Percentiles rank a stretch among this genome's conserved stretches.
phyloP scores from a whole-genome alignment of 2,329 filamentous ascomycete genomes.

The Colletotrichum brevisporum region DNA sequence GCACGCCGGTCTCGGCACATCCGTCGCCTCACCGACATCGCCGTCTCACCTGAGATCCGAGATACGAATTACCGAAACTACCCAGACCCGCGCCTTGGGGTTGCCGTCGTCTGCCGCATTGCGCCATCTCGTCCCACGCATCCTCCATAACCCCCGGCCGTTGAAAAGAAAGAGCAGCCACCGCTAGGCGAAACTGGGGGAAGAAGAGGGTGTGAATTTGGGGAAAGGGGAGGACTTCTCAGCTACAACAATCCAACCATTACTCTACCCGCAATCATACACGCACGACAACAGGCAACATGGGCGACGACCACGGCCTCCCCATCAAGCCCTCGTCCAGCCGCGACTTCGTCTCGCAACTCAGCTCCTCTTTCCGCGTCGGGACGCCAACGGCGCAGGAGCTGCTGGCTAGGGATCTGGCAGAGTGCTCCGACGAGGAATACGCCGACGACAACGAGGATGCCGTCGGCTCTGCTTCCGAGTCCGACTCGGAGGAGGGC shows the following conservation, averaged over 20 bases:
- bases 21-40: conserved; percentile 1
- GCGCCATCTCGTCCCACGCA: not conserved
- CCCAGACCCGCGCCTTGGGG: not conserved
- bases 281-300: conserved; percentile 9
- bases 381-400: conserved; percentile 77
- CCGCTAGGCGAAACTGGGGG: too few relatives aligned
- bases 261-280: not conserved
- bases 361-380: conserved; percentile 67
- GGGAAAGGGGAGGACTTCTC: not conserved
- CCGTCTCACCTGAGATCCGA: conserved; percentile 22
- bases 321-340: conserved; percentile 40
- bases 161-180: too few relatives aligned
- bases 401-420: conserved; percentile 76
- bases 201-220: not conserved
- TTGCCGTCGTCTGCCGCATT: not conserved
- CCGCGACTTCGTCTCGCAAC: conserved; percentile 47
- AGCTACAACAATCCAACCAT: too few relatives aligned
- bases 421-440: conserved; percentile 69
- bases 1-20: conserved; percentile 33
- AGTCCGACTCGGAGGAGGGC: conserved; percentile 54
- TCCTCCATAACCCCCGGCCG: too few relatives aligned
- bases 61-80: conserved; percentile 11
- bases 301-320: conserved; percentile 37
- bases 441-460: conserved; percentile 50
- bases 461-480: conserved; percentile 48